Conservation (phyloP, 768 basidiomycete genomes). For the Chlorophyllum brunneum region DNA sequence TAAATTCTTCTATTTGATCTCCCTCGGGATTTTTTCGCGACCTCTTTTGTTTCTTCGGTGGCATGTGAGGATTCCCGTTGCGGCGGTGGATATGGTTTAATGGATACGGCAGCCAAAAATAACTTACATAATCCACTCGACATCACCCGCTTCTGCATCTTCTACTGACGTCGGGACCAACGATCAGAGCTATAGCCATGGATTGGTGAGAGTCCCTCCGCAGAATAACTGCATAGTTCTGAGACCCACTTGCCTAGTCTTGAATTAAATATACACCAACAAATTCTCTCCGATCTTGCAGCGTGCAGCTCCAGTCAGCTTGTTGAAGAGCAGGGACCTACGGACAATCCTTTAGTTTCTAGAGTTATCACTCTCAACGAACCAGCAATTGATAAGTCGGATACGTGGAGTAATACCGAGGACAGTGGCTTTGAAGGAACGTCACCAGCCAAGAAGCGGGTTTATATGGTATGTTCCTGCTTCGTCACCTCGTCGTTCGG, state of each 20-base stretch:
- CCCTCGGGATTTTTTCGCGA: neutral
- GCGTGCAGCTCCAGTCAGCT: conserved; percentile 44
- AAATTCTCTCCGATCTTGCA: conserved; percentile 73
- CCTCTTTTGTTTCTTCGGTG: neutral
- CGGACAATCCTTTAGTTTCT: conserved; percentile 56
- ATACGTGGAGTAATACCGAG: conserved; percentile 20
- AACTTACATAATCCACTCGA: neutral
- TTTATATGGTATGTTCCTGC: conserved; percentile 53
- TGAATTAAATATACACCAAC: conserved; percentile 75
- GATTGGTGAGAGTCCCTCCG: neutral
- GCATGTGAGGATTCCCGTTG: neutral
- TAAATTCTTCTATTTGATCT: neutral
- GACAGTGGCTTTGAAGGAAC: conserved; percentile 24
- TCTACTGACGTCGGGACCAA: too few relatives aligned
- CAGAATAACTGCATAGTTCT: neutral
- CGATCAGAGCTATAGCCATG: neutral
- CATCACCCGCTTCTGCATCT: too few relatives aligned
- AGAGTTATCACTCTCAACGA: conserved; percentile 46
- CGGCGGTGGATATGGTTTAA: neutral
- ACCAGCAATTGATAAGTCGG: neutral
- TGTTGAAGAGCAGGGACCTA: conserved; percentile 37
- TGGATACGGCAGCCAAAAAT: neutral
- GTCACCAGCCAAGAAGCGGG: conserved; percentile 13
- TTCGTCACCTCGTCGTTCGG: neutral
- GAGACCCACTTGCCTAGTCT: conserved; percentile 39